Evolutionary conservation across 1,139 yeast species (phyloP).

Genomic region (Blastobotrys raffinosifermentans): DNA sequence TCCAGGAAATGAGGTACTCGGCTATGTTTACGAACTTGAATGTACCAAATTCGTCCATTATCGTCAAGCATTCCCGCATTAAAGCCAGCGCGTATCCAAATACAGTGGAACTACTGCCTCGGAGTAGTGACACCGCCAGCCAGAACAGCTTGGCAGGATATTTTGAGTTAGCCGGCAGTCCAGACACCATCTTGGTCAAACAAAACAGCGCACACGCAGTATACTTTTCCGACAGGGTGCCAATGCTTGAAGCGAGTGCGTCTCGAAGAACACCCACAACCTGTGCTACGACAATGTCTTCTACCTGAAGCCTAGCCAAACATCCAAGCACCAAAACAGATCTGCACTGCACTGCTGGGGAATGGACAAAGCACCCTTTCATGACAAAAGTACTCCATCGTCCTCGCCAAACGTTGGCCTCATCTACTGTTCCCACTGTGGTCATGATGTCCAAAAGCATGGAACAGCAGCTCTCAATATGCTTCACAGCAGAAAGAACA

Average conservation of each 20-base stretch:
- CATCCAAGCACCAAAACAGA: constrained; percentile 71
- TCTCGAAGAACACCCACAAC: constrained; percentile 32
- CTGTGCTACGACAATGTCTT: constrained; percentile 52
- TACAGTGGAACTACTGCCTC: constrained; percentile 20
- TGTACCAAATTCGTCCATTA: constrained; percentile 26
- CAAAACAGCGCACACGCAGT: constrained; percentile 33
- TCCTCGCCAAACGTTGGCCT: constrained; percentile 55
- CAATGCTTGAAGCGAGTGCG: constrained; percentile 30
- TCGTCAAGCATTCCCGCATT: constrained; percentile 24
- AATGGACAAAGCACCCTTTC: constrained; percentile 52
- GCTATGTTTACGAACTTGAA: constrained; percentile 23
- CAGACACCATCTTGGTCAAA: constrained; percentile 56
- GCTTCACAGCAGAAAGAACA: constrained; percentile 47
- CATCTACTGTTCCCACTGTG: constrained; percentile 41
- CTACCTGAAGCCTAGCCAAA: constrained; percentile 57
- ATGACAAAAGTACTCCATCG: constrained; percentile 66
- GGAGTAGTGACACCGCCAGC: constrained; percentile 46
- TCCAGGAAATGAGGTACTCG: constrained; percentile 36
- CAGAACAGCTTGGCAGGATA: constrained; percentile 60
- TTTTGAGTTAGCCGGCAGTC: constrained; percentile 50
- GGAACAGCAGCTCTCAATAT: constrained; percentile 61
- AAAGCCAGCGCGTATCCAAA: constrained; percentile 25
- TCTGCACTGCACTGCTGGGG: constrained; percentile 63
- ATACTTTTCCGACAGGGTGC: constrained; percentile 32
- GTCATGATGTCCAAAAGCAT: constrained; percentile 56